These are phyloP conservation scores for Boletales sp. DNA, from an alignment of 768 basidiomycete genomes.

Conservation along the genomic window DNA sequence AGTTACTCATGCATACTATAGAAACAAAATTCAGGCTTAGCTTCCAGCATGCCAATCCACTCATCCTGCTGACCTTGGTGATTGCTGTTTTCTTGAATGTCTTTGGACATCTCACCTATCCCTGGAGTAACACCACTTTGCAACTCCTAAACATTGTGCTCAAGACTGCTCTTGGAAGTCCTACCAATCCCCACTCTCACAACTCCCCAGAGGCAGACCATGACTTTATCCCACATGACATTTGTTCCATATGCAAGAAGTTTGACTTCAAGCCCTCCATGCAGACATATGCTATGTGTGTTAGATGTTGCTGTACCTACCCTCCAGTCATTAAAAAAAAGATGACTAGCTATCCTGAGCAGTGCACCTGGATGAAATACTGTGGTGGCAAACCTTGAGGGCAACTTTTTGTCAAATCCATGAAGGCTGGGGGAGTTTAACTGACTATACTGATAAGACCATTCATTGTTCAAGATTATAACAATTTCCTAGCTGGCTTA, in stretches of 20 bases:
- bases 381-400: constrained; percentile 12
- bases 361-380: constrained; percentile 16
- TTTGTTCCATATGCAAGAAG: constrained; percentile 14
- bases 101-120: constrained; percentile 1
- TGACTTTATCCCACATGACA: constrained; percentile 3
- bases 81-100: constrained; percentile 1
- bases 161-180: background rate
- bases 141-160: constrained; percentile 3
- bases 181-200: background rate
- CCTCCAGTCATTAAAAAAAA: background rate
- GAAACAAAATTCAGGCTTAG: background rate
- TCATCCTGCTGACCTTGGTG: constrained; percentile 1
- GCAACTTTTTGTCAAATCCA: constrained; percentile 1
- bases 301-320: constrained; percentile 26
- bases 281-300: constrained; percentile 21
- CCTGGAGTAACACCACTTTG: constrained; percentile 5
- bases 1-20: background rate
- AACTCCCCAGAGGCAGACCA: no score
- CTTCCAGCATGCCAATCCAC: constrained; percentile 1
- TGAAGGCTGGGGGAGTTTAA: background rate
- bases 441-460: constrained; percentile 3
- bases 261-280: constrained; percentile 18
- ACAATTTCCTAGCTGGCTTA: constrained; percentile 26
- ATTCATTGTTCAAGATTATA: constrained; percentile 27
- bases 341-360: constrained; percentile 12